Evolutionary conservation across 2,329 filamentous ascomycete genomes (phyloP), one percentile per base, ranked within the genome.

Genomic region (Tolypocladium album): DNA sequence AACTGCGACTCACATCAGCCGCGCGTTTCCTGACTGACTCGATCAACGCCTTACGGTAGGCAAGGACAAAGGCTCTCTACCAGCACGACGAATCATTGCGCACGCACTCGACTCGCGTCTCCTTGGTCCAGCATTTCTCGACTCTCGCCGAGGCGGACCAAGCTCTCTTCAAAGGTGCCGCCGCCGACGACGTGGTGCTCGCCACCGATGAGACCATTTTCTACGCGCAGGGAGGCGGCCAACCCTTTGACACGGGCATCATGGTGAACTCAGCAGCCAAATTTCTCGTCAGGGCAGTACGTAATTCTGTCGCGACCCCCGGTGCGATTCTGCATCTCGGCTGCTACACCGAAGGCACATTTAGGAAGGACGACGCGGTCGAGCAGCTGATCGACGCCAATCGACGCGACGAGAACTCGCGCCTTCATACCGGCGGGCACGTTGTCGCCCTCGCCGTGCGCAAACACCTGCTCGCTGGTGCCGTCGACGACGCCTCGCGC

Each of bases 391-490:
- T 90, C 59, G 82, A 90, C 67, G 71, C 66, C 0, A 77, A 81
- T 22, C 86, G 83, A 62, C 79, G 88, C 0, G 66, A 76, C 0
- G 75, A 88, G 0, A 83, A 87, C 72, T 89, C 86, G 0, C 81
- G 87, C 1, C 78, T 87, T 0, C 88, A 91, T 71, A 90, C 88
- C 0, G 88, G 86, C 0, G 88, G 88, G 34, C 88, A 91, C 66
- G 82, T 90, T 5, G 79, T 91, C 1, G 86, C 87, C 2, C 72
- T 84, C 1, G 87, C 87, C 0, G 83, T 89, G n/a, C 78, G 82
- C 1, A 43, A 20, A 27, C 75, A 79, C 56, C 77, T 88, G 0
- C 71, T 83, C 2, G 77, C 12, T 13, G 55, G 55, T 39, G 55
- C 55, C 39, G 36, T 56, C 13, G 53, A 56, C 36, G 36, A 40